A percentile compares a stretch with the other conserved stretches of the same genome.
Evolutionary conservation across 345 rosid genomes (phyloP).

Genomic region (Dipteronia dyeriana): DNA sequence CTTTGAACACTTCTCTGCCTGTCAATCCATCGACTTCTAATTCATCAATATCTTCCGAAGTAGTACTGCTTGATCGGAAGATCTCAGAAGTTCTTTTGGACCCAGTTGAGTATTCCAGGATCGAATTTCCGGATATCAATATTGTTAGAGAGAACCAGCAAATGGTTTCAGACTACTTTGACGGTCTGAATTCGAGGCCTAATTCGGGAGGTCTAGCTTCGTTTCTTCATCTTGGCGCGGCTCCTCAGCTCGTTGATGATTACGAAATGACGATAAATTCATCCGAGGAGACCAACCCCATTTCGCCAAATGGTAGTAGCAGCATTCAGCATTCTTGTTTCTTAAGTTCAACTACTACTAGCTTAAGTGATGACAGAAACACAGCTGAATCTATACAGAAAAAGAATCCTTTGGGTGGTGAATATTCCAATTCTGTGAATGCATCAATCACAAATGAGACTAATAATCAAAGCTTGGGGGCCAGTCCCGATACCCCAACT

Average conservation of each 20-base stretch:
- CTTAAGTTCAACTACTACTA: constrained; percentile 71
- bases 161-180: constrained; percentile 77
- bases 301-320: constrained; percentile 34
- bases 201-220: constrained; percentile 41
- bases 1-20: constrained; percentile 42
- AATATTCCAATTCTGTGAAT: constrained; percentile 24
- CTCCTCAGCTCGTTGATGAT: constrained; percentile 42
- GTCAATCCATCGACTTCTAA: constrained; percentile 23
- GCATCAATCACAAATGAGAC: constrained; percentile 33
- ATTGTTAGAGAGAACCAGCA: constrained; percentile 69
- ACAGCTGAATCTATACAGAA: constrained; percentile 62
- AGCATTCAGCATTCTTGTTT: constrained; percentile 52
- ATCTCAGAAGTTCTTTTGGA: constrained; percentile 44
- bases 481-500: constrained; percentile 58
- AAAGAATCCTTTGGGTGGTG: constrained; percentile 28
- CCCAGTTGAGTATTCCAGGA: constrained; percentile 77
- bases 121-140: constrained; percentile 81
- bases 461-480: constrained; percentile 31
- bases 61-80: constrained; percentile 72
- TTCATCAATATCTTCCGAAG: constrained; percentile 80
- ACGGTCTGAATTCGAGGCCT: constrained; percentile 44
- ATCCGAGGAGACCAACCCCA: constrained; percentile 39
- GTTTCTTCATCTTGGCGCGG: constrained; percentile 72
- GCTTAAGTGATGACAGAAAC: constrained; percentile 72
- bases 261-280: constrained; percentile 54